Percentiles rank a stretch among this genome's conserved stretches.
Evolutionary conservation across 305 asterid species (phyloP).

Genomic region (Coffea humblotiana): DNA sequence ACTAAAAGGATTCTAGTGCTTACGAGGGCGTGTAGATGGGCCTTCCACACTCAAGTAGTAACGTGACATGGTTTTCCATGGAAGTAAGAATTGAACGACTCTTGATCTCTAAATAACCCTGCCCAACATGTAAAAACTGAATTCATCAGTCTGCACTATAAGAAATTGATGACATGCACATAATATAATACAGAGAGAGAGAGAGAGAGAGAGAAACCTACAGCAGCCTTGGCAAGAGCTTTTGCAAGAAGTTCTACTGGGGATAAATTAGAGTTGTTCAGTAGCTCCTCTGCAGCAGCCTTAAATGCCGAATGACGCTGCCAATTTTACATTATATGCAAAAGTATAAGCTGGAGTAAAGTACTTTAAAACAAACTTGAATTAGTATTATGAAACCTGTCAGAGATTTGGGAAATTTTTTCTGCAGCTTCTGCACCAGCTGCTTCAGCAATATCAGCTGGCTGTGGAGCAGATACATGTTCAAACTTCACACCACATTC

Average conservation of each 20-base stretch:
- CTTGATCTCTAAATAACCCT: constrained; percentile 89
- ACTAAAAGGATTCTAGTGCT: constrained; percentile 30
- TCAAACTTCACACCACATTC: constrained; percentile 95
- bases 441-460: constrained; percentile 87
- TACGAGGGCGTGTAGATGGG: constrained; percentile 76
- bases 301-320: constrained; percentile 81
- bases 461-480: constrained; percentile 89
- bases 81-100: constrained; percentile 82
- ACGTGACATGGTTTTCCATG: constrained; percentile 82
- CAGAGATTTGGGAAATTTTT: constrained; percentile 62
- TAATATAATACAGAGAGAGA: neutral
- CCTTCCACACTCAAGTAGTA: constrained; percentile 70
- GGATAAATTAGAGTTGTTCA: constrained; percentile 56
- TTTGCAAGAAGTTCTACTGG: constrained; percentile 84
- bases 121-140: constrained; percentile 22
- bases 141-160: constrained; percentile 16
- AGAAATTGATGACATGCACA: neutral
- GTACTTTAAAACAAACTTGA: neutral
- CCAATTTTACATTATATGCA: constrained; percentile 19
- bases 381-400: constrained; percentile 48
- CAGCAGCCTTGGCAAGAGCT: constrained; percentile 95
- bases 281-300: constrained; percentile 81
- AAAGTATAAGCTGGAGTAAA: constrained; percentile 7
- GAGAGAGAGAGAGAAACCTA: constrained; percentile 34
- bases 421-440: constrained; percentile 84